Evolutionary conservation across 202 grass and related monocot species (phyloP), one percentile per base, ranked within the genome.

Genomic region (Dendrocalamus latiflorus): DNA sequence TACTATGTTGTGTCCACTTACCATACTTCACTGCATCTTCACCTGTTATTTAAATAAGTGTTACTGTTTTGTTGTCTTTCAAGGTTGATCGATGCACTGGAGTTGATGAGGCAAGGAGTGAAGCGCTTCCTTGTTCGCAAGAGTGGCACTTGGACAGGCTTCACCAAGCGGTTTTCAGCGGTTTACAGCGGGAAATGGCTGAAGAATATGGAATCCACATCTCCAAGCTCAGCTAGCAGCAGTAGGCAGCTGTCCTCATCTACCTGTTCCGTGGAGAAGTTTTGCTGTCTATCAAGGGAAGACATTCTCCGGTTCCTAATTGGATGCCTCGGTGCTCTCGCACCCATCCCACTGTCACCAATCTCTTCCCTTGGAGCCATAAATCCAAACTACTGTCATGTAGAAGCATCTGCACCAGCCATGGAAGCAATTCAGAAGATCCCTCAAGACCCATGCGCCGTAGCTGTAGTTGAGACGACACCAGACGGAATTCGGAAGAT

Each of bases 71-170:
- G 24, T 74, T 81, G 16, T 34, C 34, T 44, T 86, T 9, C 34
- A 64, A 98, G 95, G 92, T 90, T 98, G 89, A 98, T 98, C 33
- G 95, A 98, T 36, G 92, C 90, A 68, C 72, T 98, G 63, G 95
- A 98, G 37, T 73, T 98, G 83, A 98, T 98, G 95, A 98, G 87
- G 80, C 85, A 95, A 83, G 95, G 95, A 86, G 90, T 93, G 71
- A 92, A 89, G 68, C 92, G 87, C 75, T 80, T 98, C 70, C 89
- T 98, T 43, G 91, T 98, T 70, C 92, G 95, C 77, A 95, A 98
- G 84, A 98, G 81, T 76, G 81, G 82, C 37, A 76, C 80, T 8
- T 98, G 92, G 92, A 89, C 51, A 84, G 95, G 95, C 64, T 75
- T 98, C 47, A 91, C 88, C 66, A 98, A 95, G 83, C 85, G 92